These are phyloP conservation scores for Avena atlantica DNA, from an alignment of 176 grass and related monocot genomes.

Conservation along the genomic window DNA sequence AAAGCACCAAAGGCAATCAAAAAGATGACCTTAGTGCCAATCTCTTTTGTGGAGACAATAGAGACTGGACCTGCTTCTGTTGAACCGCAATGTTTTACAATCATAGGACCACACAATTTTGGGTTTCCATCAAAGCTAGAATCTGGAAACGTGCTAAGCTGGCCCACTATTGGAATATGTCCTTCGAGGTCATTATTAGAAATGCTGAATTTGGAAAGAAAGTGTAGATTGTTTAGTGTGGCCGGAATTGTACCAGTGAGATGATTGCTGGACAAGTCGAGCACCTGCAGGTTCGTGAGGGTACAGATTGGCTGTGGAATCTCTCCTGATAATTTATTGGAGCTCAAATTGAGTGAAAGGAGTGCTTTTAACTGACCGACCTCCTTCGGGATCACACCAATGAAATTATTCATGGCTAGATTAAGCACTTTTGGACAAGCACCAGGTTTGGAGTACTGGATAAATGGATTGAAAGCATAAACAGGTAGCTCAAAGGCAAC, in stretches of 20 bases:
- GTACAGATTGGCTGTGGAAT: background rate
- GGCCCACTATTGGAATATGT: background rate
- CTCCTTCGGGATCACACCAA: background rate
- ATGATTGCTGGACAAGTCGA: background rate
- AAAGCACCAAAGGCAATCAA: conserved; percentile 4
- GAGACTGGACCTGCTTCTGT: too few species aligned
- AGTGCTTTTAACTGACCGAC: background rate
- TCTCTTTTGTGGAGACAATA: background rate
- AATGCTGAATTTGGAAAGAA: background rate
- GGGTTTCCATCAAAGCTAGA: too few species aligned
- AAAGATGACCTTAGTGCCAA: background rate
- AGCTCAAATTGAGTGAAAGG: background rate
- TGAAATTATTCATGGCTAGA: background rate
- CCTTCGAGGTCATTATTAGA: background rate
- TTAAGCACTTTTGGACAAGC: background rate
- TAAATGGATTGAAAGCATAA: background rate
- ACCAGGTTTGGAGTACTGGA: background rate
- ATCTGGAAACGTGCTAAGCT: background rate
- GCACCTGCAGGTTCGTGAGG: background rate
- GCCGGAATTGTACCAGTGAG: background rate
- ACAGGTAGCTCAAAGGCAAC: background rate
- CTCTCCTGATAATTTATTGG: background rate
- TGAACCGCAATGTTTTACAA: too few species aligned
- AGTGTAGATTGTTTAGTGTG: background rate
- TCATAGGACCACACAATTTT: too few species aligned